Evolutionary conservation across 257 asterid genomes (phyloP), one percentile per base, ranked within the genome.

Genomic region (Scutellaria barbata): DNA sequence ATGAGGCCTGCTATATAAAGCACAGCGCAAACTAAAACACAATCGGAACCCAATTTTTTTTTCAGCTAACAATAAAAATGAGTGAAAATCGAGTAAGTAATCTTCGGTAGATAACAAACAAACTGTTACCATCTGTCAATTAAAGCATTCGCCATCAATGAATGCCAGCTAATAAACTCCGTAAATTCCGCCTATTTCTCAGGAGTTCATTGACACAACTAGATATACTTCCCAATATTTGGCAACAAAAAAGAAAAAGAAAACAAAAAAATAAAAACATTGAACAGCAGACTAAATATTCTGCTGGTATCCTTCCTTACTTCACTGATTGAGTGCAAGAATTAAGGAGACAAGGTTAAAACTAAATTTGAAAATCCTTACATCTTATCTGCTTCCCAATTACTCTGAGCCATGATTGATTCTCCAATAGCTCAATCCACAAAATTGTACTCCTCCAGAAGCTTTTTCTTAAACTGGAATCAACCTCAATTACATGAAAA

Each of bases 351-450:
- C 64, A 58, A 41, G 39, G 47, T 50, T 65, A 10, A 35, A 39
- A 42, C 35, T 3, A 51, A 71, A 63, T 35, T 51, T 3, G 40
- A 45, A 14, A 73, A 58, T 72, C 57, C 46, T 54, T 87, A 95
- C 99, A 95, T 95, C 88, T 92, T 95, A 83, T 95, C 97, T 17
- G 98, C 99, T 82, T 95, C 99, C 99, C 99, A 95, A 75, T 95
- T 90, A 81, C 95, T 95, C 95, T 88, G 97, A 52, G 99, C 93
- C 99, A 95, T 92, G 84, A 74, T 40, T 43, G 75, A 68, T 64
- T 55, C 68, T 68, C 54, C 39, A 59, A 47, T 18, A 74, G 48
- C 63, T 13, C 73, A 69, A 73, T 67, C 74, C 76, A 46, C 48
- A 42, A 50, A 74, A 62, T 46, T 52, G 67, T 37, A 56, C 84